These are phyloP conservation scores for Daldinia sp. DNA, from an alignment of 2,329 filamentous ascomycete genomes.

Conservation along the genomic window DNA sequence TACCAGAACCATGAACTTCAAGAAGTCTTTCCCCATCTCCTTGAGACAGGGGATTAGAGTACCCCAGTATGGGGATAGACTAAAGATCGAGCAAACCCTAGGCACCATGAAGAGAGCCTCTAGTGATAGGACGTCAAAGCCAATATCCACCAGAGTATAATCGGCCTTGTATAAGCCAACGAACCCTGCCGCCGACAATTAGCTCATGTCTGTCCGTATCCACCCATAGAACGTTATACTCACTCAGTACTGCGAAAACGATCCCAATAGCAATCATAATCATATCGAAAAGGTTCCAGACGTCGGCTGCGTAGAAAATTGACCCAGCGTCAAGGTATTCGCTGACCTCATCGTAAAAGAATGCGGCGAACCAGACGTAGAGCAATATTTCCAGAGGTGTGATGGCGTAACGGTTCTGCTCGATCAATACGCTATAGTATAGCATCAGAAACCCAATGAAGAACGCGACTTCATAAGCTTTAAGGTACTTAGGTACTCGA, in stretches of 20 bases:
- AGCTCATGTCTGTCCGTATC: slow-evolving; percentile 22
- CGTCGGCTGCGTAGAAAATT: slow-evolving; percentile 83
- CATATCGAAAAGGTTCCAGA: slow-evolving; percentile 80
- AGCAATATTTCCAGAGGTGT: slow-evolving; percentile 75
- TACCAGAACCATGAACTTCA: slow-evolving; percentile 77
- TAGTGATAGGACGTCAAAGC: slow-evolving; percentile 88
- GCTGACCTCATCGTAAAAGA: slow-evolving; percentile 86
- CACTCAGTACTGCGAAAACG: slow-evolving; percentile 75
- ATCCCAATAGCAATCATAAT: slow-evolving; percentile 77
- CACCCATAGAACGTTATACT: slow-evolving; percentile 50
- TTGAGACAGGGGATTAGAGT: slow-evolving; percentile 89
- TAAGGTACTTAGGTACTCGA: slow-evolving; percentile 75
- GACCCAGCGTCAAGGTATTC: slow-evolving; percentile 88
- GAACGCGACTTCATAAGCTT: slow-evolving; percentile 76
- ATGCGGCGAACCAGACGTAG: slow-evolving; percentile 87
- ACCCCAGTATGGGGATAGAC: slow-evolving; percentile 88
- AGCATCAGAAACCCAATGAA: slow-evolving; percentile 75
- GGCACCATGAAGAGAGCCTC: slow-evolving; percentile 92
- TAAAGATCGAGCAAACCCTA: slow-evolving; percentile 85
- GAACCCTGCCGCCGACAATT: slow-evolving; percentile 58
- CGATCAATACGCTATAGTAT: slow-evolving; percentile 87
- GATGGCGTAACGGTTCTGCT: slow-evolving; percentile 71
- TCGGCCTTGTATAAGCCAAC: slow-evolving; percentile 71
- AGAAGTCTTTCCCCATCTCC: slow-evolving; percentile 92
- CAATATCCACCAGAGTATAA: slow-evolving; percentile 72